Evolutionary conservation across 2,329 filamentous ascomycete genomes (phyloP).

Genomic region (Aspergillus alliaceus): DNA sequence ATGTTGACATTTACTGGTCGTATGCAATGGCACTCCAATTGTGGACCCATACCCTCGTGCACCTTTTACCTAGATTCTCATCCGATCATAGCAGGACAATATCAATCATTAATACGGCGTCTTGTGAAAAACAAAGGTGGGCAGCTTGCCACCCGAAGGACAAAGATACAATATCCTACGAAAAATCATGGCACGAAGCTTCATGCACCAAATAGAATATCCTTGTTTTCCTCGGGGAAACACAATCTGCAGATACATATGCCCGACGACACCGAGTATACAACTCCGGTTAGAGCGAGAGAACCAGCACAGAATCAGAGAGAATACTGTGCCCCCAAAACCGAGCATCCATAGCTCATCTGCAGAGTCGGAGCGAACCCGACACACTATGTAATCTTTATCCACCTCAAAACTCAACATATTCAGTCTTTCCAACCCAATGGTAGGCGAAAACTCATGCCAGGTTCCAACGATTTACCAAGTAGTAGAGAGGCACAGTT

Average conservation of each 20-base stretch:
- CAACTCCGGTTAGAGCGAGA: neutral
- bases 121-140: too few species aligned
- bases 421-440: neutral
- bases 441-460: neutral
- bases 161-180: too few species aligned
- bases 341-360: neutral
- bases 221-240: too few species aligned
- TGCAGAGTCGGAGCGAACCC: neutral
- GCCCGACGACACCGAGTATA: neutral
- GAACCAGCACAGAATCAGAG: too few species aligned
- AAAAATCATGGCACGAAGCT: too few species aligned
- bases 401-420: neutral
- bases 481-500: neutral
- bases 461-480: neutral
- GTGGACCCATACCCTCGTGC: neutral
- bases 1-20: neutral
- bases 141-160: too few species aligned
- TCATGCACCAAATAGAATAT: too few species aligned
- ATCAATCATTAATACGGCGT: too few species aligned
- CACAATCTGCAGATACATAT: neutral
- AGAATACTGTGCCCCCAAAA: neutral
- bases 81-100: neutral
- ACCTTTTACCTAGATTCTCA: neutral
- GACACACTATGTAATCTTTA: neutral
- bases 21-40: neutral